These are phyloP conservation scores for Crithidia expoeki DNA, from an alignment of 208 protist species.

Conservation along the genomic window DNA sequence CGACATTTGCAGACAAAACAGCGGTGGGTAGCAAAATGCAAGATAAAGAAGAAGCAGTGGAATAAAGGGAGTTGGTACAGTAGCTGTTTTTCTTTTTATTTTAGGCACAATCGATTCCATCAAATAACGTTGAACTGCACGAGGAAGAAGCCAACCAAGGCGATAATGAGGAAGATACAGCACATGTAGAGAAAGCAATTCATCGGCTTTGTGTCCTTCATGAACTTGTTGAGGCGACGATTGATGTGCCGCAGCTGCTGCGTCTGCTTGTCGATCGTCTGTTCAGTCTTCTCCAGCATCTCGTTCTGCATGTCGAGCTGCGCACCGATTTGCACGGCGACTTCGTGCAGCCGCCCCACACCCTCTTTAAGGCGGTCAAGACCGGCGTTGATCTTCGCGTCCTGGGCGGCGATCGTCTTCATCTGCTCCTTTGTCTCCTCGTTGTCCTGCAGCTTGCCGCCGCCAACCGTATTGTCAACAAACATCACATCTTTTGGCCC, in stretches of 20 bases:
- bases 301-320: constrained; percentile 77
- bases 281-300: constrained; percentile 67
- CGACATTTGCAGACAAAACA: neutral
- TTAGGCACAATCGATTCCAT: too few relatives aligned
- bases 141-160: constrained; percentile 69
- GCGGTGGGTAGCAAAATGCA: neutral
- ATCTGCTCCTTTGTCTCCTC: constrained; percentile 65
- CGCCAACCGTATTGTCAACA: constrained; percentile 58
- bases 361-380: constrained; percentile 66
- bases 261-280: constrained; percentile 57
- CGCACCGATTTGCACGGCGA: constrained; percentile 62
- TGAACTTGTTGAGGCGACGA: constrained; percentile 51
- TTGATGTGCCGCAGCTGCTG: constrained; percentile 58
- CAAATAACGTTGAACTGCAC: constrained; percentile 75
- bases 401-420: constrained; percentile 59
- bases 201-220: constrained; percentile 66
- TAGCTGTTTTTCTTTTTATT: too few relatives aligned
- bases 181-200: constrained; percentile 72
- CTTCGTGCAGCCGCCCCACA: constrained; percentile 51
- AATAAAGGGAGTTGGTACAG: neutral
- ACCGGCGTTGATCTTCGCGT: constrained; percentile 70
- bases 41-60: neutral
- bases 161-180: constrained; percentile 59
- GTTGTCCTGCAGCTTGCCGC: constrained; percentile 66
- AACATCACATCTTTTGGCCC: constrained; percentile 38